Evolutionary conservation across 805 yeast species (phyloP).

Genomic region (Metschnikowia proteae): DNA sequence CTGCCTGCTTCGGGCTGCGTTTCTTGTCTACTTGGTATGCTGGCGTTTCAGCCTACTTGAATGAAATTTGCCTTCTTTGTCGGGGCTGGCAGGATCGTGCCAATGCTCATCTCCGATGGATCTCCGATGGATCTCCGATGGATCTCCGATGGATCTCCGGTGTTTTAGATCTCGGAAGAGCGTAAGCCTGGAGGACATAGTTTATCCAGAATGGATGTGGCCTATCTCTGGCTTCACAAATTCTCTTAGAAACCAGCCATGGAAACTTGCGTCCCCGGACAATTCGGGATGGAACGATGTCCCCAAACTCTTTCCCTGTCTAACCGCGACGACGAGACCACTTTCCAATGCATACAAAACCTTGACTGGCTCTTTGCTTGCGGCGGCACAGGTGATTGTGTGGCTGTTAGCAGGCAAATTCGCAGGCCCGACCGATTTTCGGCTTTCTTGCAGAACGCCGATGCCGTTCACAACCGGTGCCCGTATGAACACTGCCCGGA

Average conservation of each 20-base stretch:
- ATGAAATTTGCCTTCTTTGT: too few relatives aligned
- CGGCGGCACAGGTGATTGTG: conserved; percentile 6
- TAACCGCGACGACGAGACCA: conserved; percentile 62
- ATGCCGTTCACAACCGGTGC: conserved; percentile 62
- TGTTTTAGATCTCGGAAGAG: too few relatives aligned
- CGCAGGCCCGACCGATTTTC: conserved; percentile 13
- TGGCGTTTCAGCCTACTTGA: too few relatives aligned
- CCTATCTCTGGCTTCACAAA: conserved; percentile 35
- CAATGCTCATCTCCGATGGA: too few relatives aligned
- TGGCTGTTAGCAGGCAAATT: conserved; percentile 6
- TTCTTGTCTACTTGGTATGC: too few relatives aligned
- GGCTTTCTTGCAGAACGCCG: not conserved
- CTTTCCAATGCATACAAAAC: conserved; percentile 38
- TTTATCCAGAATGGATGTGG: not conserved
- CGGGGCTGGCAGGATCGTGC: too few relatives aligned
- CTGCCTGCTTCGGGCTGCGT: too few relatives aligned
- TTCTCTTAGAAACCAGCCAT: conserved; percentile 64
- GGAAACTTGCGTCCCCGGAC: conserved; percentile 54
- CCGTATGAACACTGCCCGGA: conserved; percentile 59
- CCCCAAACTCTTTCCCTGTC: conserved; percentile 63
- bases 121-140: too few relatives aligned
- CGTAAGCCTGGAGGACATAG: too few relatives aligned
- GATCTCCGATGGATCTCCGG: too few relatives aligned
- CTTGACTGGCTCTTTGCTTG: conserved; percentile 32
- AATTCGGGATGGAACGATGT: conserved; percentile 83